Conservation (phyloP, 2,329 filamentous ascomycete genomes). For the Blastomyces parvus region DNA sequence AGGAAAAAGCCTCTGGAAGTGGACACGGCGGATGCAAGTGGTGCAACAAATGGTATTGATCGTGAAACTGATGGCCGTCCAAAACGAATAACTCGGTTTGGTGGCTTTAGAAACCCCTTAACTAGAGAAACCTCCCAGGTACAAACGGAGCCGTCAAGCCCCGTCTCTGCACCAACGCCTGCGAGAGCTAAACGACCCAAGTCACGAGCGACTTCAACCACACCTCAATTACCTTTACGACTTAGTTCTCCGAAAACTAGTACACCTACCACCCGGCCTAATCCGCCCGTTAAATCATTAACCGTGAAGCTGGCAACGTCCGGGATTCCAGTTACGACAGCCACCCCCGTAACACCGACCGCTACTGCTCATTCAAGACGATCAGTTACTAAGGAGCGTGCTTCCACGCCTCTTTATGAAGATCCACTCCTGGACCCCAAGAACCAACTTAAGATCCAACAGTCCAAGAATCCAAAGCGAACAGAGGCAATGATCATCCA, state of each 20-base stretch:
- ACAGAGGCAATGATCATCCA: conserved; percentile 39
- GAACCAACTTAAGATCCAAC: conserved; percentile 29
- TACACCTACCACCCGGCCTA: background rate
- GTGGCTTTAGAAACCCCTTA: conserved; percentile 13
- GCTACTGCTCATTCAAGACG: conserved; percentile 15
- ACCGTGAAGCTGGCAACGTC: conserved; percentile 4
- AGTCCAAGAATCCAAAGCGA: conserved; percentile 37
- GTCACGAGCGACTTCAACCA: conserved; percentile 12
- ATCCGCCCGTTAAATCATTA: conserved; percentile 7
- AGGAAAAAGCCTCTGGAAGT: conserved; percentile 19
- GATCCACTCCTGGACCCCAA: conserved; percentile 18
- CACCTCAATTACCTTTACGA: conserved; percentile 17
- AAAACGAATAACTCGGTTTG: conserved; percentile 14
- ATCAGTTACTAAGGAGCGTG: conserved; percentile 11
- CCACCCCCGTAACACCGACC: conserved; percentile 9
- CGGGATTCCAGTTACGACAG: background rate
- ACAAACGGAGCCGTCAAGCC: conserved; percentile 12
- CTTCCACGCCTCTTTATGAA: conserved; percentile 16
- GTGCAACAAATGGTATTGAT: conserved; percentile 7
- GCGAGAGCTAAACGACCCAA: conserved; percentile 8
- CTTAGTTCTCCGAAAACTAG: conserved; percentile 16
- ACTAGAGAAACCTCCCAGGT: conserved; percentile 14
- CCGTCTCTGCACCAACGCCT: conserved; percentile 8
- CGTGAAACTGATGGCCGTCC: conserved; percentile 6
- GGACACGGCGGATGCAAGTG: background rate